These are phyloP conservation scores for Penicillium corylophilum DNA, from an alignment of 2,329 filamentous ascomycete genomes.

Conservation along the genomic window DNA sequence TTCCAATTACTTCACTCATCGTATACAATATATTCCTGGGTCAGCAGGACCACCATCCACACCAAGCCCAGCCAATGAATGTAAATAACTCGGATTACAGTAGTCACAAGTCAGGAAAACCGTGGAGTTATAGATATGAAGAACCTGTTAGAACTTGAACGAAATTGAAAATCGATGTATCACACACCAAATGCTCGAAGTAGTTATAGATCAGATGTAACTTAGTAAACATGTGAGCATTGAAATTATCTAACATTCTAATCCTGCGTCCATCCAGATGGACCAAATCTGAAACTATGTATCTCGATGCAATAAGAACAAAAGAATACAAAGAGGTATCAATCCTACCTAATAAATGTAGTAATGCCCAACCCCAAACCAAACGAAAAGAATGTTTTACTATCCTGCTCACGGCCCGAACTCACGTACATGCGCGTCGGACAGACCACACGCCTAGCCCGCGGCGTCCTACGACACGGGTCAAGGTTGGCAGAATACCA, in stretches of 20 bases:
- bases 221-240: neutral
- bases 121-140: too few species aligned
- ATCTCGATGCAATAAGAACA: neutral
- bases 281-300: neutral
- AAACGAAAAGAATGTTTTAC: neutral
- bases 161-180: too few species aligned
- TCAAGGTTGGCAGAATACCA: slow-evolving; percentile 46
- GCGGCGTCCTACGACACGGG: slow-evolving; percentile 48
- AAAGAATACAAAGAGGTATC: neutral
- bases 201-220: neutral
- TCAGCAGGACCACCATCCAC: neutral
- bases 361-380: neutral
- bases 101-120: too few species aligned
- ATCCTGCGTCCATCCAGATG: neutral
- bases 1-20: neutral
- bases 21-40: neutral
- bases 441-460: slow-evolving; percentile 53
- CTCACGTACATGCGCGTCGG: slow-evolving; percentile 30
- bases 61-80: neutral
- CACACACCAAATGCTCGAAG: too few species aligned
- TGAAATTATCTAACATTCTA: neutral
- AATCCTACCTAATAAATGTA: neutral
- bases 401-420: neutral
- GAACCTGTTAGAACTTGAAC: too few species aligned
- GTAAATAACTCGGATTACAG: too few species aligned